A percentile compares a stretch with the other conserved stretches of the same genome.
Conservation (phyloP, 352 stramenopile species). For the Aphanomyces astaci region DNA sequence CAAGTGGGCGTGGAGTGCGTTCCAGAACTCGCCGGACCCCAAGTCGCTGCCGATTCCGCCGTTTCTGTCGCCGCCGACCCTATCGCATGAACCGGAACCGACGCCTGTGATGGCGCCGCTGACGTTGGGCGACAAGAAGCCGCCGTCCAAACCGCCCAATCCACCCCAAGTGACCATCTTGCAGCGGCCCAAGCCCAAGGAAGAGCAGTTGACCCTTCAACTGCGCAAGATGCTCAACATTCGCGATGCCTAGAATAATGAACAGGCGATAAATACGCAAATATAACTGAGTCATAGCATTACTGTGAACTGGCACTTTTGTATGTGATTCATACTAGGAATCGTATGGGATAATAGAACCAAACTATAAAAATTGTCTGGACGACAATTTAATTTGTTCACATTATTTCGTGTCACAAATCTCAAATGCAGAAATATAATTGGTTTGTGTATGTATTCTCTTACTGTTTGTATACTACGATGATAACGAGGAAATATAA, state of each 20-base stretch:
- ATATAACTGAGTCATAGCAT: no score
- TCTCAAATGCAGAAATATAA: no score
- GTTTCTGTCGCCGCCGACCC: constrained; percentile 37
- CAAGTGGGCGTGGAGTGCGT: constrained; percentile 80
- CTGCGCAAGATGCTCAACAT: constrained; percentile 77
- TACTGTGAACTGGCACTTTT: no score
- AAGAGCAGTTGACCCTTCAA: constrained; percentile 74
- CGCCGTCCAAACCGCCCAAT: constrained; percentile 27
- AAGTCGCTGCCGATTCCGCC: constrained; percentile 63
- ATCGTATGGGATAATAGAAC: no score
- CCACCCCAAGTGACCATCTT: constrained; percentile 26
- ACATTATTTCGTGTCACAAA: no score
- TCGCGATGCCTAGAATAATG: constrained; percentile 42
- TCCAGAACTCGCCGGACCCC: constrained; percentile 72
- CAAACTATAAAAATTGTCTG: no score
- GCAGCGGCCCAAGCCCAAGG: constrained; percentile 34
- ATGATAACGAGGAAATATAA: no score
- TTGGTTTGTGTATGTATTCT: no score
- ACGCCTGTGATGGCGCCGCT: not conserved
- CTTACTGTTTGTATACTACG: no score
- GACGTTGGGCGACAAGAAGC: constrained; percentile 6
- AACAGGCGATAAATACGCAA: no score
- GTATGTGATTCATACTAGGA: no score
- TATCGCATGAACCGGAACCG: not conserved
- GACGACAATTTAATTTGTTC: no score